phyloP scores from a whole-genome alignment of 805 yeast species.

The Jamesozyma jinghongensis region DNA sequence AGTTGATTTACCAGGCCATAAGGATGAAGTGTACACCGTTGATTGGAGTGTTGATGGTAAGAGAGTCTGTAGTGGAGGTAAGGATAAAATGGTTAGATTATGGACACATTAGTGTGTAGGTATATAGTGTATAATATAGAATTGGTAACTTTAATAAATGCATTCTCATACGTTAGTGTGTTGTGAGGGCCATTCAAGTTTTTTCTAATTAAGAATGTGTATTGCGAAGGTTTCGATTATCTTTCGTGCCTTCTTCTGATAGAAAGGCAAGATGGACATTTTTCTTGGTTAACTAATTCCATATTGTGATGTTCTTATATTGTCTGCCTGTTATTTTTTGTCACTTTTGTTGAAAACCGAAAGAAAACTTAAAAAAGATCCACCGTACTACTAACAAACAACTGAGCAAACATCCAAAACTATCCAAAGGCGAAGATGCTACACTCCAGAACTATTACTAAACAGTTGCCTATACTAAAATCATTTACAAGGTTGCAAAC shows the following conservation, averaged over 20 bases:
- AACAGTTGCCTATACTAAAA: too few relatives aligned
- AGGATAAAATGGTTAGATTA: constrained; percentile 84
- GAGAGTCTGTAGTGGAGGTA: constrained; percentile 94
- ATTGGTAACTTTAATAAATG: too few relatives aligned
- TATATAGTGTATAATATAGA: not conserved
- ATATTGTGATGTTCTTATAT: too few relatives aligned
- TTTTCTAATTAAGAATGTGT: too few relatives aligned
- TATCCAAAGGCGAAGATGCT: not conserved
- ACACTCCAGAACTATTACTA: not conserved
- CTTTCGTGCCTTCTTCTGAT: too few relatives aligned
- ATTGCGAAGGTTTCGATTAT: too few relatives aligned
- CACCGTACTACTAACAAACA: not conserved
- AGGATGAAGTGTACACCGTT: constrained; percentile 92
- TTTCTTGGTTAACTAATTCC: too few relatives aligned
- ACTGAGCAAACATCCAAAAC: not conserved
- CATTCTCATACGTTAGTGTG: too few relatives aligned
- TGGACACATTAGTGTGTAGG: constrained; percentile 60
- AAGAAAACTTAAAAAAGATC: not conserved
- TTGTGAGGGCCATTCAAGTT: too few relatives aligned
- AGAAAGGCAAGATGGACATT: too few relatives aligned
- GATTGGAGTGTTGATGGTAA: constrained; percentile 97
- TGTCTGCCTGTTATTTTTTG: too few relatives aligned
- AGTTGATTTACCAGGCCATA: constrained; percentile 91
- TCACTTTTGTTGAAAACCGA: not conserved
- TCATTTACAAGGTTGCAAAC: not conserved